Base-by-base conservation (phyloP, 371 early-diverging fungal species). In the Lichtheimia hyalospora region DNA sequence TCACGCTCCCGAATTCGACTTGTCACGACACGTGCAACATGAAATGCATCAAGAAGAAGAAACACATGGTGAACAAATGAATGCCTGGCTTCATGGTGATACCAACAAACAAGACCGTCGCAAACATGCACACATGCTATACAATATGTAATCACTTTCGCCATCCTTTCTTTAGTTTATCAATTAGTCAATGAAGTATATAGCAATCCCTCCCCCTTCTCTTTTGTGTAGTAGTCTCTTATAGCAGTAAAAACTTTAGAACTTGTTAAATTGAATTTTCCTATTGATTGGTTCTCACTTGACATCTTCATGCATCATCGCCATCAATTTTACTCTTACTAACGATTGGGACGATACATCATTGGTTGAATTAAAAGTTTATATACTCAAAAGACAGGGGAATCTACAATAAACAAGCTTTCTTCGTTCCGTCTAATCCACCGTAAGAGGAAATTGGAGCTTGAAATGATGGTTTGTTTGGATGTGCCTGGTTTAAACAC, bases 341-440 rank as follows among this genome's bases (percentile, higher is more conserved):
- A n/a, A n/a, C n/a, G n/a, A n/a, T n/a, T n/a, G n/a, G n/a, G n/a
- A n/a, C n/a, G n/a, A n/a, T n/a, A n/a, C n/a, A n/a, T n/a, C n/a
- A n/a, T n/a, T n/a, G n/a, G n/a, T n/a, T n/a, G n/a, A n/a, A n/a
- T n/a, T 8, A 8, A 34, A n/a, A 5, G 14, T 46, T 46, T 21
- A 21, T 61, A n/a, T n/a, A n/a, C n/a, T 43, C 77, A 84, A 71
- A 84, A 84, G 10, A 84, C 81, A 0, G 88, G 87, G 10, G 88
- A 81, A 68, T 85, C 85, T 46, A 86, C 60, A 60, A 89, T 83
- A 71, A 92, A 86, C 28, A 92, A 66, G 50, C 63, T 78, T 3
- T 85, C 86, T 57, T 92, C 92, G 43, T 87, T 78, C 63, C 82
- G 82, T 68, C 86, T 84, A 41, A 90, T 84, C 93, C 93, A 93